Evolutionary conservation across 768 basidiomycete species (phyloP).

Genomic region (Udeniomyces megalosporus): DNA sequence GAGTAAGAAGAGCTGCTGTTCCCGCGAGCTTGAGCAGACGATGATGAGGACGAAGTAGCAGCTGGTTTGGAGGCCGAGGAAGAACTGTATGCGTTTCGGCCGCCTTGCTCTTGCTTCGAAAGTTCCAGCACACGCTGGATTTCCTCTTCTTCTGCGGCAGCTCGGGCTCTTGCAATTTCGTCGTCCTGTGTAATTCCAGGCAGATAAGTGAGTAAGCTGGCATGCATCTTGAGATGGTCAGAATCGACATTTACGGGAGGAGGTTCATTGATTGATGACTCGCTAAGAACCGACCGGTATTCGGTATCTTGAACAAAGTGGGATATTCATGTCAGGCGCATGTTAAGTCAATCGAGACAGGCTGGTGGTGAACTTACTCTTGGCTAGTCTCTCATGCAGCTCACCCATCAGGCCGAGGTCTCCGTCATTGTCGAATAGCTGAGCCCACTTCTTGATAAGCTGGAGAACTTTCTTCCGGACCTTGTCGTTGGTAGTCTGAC

Average conservation of each 20-base stretch:
- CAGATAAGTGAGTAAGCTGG: neutral
- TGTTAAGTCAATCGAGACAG: too few species aligned
- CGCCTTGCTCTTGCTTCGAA: conserved; percentile 82
- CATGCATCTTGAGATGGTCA: neutral
- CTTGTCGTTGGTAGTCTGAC: conserved; percentile 73
- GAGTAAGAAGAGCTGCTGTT: neutral
- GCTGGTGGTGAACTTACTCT: conserved; percentile 42
- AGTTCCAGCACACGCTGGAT: conserved; percentile 81
- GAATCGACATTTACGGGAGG: neutral
- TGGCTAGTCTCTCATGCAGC: conserved; percentile 64
- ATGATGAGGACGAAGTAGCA: neutral
- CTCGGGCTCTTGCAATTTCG: conserved; percentile 6
- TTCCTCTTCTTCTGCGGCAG: conserved; percentile 64
- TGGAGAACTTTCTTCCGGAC: conserved; percentile 60
- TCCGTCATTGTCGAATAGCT: conserved; percentile 54
- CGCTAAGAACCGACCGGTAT: conserved; percentile 3
- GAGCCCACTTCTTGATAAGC: conserved; percentile 67
- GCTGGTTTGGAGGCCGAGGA: neutral
- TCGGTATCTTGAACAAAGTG: neutral
- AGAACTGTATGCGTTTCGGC: conserved; percentile 33
- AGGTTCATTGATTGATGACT: neutral
- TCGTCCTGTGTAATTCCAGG: neutral
- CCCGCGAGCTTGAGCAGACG: neutral
- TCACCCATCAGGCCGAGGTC: conserved; percentile 81
- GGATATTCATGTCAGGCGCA: neutral